Percentiles rank a stretch among this genome's conserved stretches.
phyloP scores from a whole-genome alignment of 495 filamentous ascomycete genomes.

The Aspergillus indologenus region DNA sequence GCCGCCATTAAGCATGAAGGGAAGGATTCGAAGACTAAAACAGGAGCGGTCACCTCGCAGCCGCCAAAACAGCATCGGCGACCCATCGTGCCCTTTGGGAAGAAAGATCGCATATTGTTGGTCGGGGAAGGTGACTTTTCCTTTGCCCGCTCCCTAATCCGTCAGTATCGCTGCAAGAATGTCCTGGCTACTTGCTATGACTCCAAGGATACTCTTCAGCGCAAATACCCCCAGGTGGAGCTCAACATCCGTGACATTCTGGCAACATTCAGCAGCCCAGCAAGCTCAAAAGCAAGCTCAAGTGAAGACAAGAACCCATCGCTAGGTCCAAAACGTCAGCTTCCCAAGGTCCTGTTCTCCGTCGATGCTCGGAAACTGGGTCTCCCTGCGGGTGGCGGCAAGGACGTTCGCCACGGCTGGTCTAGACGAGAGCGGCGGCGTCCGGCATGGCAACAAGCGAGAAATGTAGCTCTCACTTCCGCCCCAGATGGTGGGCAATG shows the following conservation, averaged over 20 bases:
- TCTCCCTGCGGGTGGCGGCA: slow-evolving; percentile 37
- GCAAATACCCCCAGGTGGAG: slow-evolving; percentile 76
- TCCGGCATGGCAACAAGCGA: slow-evolving; percentile 33
- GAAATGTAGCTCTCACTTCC: slow-evolving; percentile 4
- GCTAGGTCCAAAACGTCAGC: slow-evolving; percentile 18
- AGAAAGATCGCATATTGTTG: slow-evolving; percentile 70
- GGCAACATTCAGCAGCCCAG: not conserved
- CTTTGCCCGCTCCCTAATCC: slow-evolving; percentile 72
- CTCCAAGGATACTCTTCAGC: slow-evolving; percentile 45
- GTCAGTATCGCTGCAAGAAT: slow-evolving; percentile 64
- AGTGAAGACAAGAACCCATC: slow-evolving; percentile 5
- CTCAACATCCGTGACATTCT: slow-evolving; percentile 56
- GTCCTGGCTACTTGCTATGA: slow-evolving; percentile 66
- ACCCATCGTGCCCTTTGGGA: slow-evolving; percentile 71
- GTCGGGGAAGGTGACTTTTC: slow-evolving; percentile 94
- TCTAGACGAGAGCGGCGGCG: slow-evolving; percentile 27
- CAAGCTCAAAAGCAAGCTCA: not conserved
- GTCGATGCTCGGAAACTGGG: slow-evolving; percentile 74
- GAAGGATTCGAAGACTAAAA: not conserved
- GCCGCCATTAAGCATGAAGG: not conserved
- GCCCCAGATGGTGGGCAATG: slow-evolving; percentile 44
- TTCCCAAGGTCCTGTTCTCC: slow-evolving; percentile 57
- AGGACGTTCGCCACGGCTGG: slow-evolving; percentile 39
- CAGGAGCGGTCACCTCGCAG: not conserved
- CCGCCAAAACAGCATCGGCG: slow-evolving; percentile 32